Evolutionary conservation across 495 filamentous ascomycete genomes (phyloP).

Genomic region (Sporormia fimetaria): DNA sequence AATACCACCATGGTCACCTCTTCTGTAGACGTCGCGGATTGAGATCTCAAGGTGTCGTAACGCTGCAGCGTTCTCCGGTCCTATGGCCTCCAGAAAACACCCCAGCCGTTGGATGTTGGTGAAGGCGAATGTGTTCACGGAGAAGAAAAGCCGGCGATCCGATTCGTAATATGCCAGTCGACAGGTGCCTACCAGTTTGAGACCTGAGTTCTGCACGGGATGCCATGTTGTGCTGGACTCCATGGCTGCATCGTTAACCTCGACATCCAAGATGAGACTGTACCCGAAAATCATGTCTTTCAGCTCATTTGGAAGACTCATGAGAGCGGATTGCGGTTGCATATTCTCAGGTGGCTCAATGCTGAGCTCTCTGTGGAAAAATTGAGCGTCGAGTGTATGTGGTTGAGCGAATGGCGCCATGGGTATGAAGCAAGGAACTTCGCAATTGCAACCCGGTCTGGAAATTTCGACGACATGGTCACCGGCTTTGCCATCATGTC

Average conservation of each 20-base stretch:
- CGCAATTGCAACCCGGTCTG: too few relatives aligned
- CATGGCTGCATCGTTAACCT: constrained; percentile 17
- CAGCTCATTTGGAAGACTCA: constrained; percentile 23
- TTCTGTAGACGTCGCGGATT: too few relatives aligned
- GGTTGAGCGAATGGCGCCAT: not conserved
- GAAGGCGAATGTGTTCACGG: constrained; percentile 23
- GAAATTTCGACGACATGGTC: too few relatives aligned
- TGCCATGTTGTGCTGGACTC: not conserved
- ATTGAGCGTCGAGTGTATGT: not conserved
- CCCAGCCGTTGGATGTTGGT: constrained; percentile 11
- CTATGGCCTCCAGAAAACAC: constrained; percentile 11
- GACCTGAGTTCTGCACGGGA: not conserved
- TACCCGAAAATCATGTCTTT: constrained; percentile 20
- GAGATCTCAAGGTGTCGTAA: constrained; percentile 16
- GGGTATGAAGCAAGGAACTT: not conserved
- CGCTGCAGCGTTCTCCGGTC: not conserved
- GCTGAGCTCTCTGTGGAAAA: constrained; percentile 1
- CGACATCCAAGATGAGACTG: constrained; percentile 8
- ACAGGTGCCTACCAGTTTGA: constrained; percentile 21
- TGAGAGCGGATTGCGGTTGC: constrained; percentile 15
- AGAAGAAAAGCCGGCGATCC: constrained; percentile 10
- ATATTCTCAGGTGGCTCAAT: constrained; percentile 7
- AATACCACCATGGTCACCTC: constrained; percentile 4
- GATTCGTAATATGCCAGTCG: constrained; percentile 16
- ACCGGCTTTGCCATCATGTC: too few relatives aligned